phyloP scores from a whole-genome alignment of 2,329 filamentous ascomycete species.

The Stachybotrys echinatus region DNA sequence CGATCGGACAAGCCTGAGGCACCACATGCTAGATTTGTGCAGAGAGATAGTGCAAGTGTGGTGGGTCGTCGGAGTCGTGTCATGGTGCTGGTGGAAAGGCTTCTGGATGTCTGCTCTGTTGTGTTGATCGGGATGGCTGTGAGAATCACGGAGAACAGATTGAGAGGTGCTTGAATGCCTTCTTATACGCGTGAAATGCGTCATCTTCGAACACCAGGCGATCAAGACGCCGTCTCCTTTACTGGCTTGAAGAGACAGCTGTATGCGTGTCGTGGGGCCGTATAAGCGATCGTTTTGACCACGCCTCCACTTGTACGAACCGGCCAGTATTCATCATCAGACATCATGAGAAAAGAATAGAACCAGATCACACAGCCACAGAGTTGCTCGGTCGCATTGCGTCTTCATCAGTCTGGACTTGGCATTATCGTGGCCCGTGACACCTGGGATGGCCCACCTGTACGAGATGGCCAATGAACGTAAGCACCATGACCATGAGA shows the following conservation, averaged over 20 bases:
- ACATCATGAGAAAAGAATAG: too few species aligned
- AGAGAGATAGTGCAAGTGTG: background rate
- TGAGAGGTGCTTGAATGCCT: too few species aligned
- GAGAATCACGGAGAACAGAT: too few species aligned
- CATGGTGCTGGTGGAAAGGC: too few species aligned
- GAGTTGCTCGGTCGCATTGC: too few species aligned
- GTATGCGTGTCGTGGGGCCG: background rate
- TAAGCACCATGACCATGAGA: background rate
- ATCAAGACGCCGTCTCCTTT: too few species aligned
- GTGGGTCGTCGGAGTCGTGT: too few species aligned
- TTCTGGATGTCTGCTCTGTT: too few species aligned
- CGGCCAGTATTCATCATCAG: background rate
- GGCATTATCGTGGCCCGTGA: background rate
- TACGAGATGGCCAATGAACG: slow-evolving; percentile 18
- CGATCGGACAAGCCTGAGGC: slow-evolving; percentile 1
- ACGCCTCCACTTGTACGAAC: background rate
- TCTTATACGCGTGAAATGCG: too few species aligned
- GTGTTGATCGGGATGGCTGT: too few species aligned
- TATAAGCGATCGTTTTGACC: background rate
- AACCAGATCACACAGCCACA: too few species aligned
- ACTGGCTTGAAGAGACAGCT: background rate
- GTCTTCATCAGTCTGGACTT: background rate
- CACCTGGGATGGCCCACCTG: slow-evolving; percentile 6
- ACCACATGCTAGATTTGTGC: background rate
- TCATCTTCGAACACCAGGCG: too few species aligned